Evolutionary conservation across 805 yeast genomes (phyloP).

Genomic region (Pichia paraexigua): DNA sequence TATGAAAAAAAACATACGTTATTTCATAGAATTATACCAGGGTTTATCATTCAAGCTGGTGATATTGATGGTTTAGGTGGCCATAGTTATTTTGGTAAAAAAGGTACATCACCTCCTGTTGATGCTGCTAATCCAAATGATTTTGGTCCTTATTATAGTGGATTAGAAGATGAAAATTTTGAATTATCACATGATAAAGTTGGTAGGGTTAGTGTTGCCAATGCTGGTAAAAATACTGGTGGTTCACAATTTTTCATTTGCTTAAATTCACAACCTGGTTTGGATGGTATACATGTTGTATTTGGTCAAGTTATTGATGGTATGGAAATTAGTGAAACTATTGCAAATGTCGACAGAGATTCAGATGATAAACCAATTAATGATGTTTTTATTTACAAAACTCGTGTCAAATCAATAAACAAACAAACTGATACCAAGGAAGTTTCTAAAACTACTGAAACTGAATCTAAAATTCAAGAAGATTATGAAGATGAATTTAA

Average conservation of each 20-base stretch:
- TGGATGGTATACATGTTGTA: slow-evolving; percentile 62
- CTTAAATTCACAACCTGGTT: slow-evolving; percentile 40
- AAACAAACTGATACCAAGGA: background rate
- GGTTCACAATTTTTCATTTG: slow-evolving; percentile 70
- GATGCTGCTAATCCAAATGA: background rate
- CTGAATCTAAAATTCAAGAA: background rate
- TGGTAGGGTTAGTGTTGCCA: slow-evolving; percentile 45
- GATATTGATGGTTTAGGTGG: slow-evolving; percentile 79
- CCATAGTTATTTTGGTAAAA: slow-evolving; percentile 48
- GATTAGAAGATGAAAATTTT: slow-evolving; percentile 68
- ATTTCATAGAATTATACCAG: slow-evolving; percentile 68
- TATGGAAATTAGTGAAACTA: slow-evolving; percentile 47
- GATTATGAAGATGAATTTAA: background rate
- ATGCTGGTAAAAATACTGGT: slow-evolving; percentile 45
- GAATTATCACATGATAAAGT: slow-evolving; percentile 37
- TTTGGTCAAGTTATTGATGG: slow-evolving; percentile 74
- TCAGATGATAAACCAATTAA: slow-evolving; percentile 34
- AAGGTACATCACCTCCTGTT: slow-evolving; percentile 4
- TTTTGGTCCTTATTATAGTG: slow-evolving; percentile 40
- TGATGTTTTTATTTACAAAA: slow-evolving; percentile 33
- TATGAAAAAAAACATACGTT: slow-evolving; percentile 43
- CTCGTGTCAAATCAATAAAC: slow-evolving; percentile 2
- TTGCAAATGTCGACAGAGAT: slow-evolving; percentile 50
- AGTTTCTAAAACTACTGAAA: slow-evolving; percentile 1
- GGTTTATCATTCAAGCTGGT: slow-evolving; percentile 84